Evolutionary conservation across 257 asterid genomes (phyloP).

Genomic region (Capsicum baccatum): DNA sequence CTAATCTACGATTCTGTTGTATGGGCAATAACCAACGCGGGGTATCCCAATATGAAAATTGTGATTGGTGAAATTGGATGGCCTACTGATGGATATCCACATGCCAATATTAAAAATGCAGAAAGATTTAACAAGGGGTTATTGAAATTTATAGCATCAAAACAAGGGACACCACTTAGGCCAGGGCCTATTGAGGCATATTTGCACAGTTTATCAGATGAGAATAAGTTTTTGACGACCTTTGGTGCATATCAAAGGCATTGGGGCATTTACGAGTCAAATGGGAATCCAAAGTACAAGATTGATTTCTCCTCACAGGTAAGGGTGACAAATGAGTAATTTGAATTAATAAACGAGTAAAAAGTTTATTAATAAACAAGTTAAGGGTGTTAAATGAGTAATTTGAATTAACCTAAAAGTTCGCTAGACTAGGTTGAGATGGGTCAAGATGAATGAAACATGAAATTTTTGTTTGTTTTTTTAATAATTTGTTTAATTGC

Average conservation of each 20-base stretch:
- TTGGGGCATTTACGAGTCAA: conserved; percentile 59
- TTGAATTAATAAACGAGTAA: neutral
- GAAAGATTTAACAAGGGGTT: conserved; percentile 43
- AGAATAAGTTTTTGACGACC: conserved; percentile 21
- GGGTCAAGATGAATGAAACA: too few relatives aligned
- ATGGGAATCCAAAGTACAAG: conserved; percentile 60
- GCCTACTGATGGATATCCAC: conserved; percentile 58
- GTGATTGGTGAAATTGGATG: conserved; percentile 57
- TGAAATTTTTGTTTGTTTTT: too few relatives aligned
- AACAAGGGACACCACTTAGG: conserved; percentile 53
- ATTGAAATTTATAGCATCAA: conserved; percentile 39
- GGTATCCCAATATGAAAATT: conserved; percentile 36
- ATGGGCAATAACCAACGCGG: conserved; percentile 45
- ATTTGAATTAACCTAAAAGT: too few relatives aligned
- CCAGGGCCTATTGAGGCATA: conserved; percentile 46
- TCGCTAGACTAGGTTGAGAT: too few relatives aligned
- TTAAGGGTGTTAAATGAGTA: neutral
- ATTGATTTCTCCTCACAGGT: conserved; percentile 50
- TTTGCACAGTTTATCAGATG: conserved; percentile 52
- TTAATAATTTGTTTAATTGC: too few relatives aligned
- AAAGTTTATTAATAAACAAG: too few relatives aligned
- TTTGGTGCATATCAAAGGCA: conserved; percentile 45
- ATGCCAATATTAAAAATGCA: conserved; percentile 39
- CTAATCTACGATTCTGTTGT: conserved; percentile 47
- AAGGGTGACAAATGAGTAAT: neutral